Conservation (phyloP, 805 yeast genomes). For the Starmerella scarabaei region DNA sequence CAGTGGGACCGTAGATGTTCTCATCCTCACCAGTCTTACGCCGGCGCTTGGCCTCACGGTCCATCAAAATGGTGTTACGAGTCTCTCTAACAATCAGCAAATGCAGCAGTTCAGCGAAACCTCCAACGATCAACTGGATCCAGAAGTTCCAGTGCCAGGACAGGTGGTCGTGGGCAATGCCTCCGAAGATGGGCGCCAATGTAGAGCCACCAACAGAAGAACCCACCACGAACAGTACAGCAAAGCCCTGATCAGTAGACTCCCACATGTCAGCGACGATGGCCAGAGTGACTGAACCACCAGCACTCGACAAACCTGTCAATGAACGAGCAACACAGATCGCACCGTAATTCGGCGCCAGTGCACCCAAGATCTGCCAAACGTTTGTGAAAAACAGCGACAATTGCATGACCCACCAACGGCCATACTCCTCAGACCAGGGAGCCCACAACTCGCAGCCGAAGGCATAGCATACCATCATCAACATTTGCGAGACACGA, state of each 20-base stretch:
- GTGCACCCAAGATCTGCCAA: constrained; percentile 43
- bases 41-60: constrained; percentile 30
- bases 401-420: constrained; percentile 42
- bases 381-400: constrained; percentile 37
- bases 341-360: constrained; percentile 42
- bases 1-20: constrained; percentile 30
- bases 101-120: constrained; percentile 31
- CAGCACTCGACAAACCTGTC: constrained; percentile 48
- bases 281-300: constrained; percentile 48
- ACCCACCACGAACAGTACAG: constrained; percentile 37
- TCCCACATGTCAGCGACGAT: constrained; percentile 44
- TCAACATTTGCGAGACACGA: constrained; percentile 38
- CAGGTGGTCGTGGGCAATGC: constrained; percentile 39
- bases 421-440: constrained; percentile 52
- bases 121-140: constrained; percentile 43
- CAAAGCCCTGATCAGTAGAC: constrained; percentile 35
- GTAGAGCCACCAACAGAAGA: constrained; percentile 43
- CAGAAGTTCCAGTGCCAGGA: constrained; percentile 58
- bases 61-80: constrained; percentile 28
- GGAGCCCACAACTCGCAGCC: constrained; percentile 53
- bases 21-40: constrained; percentile 28
- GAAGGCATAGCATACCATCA: constrained; percentile 43
- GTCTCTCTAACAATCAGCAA: constrained; percentile 30
- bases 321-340: constrained; percentile 46
- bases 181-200: constrained; percentile 36